These are phyloP conservation scores for Melanopsichium pennsylvanicum DNA, from an alignment of 1,284 basidiomycete genomes.

Conservation along the genomic window DNA sequence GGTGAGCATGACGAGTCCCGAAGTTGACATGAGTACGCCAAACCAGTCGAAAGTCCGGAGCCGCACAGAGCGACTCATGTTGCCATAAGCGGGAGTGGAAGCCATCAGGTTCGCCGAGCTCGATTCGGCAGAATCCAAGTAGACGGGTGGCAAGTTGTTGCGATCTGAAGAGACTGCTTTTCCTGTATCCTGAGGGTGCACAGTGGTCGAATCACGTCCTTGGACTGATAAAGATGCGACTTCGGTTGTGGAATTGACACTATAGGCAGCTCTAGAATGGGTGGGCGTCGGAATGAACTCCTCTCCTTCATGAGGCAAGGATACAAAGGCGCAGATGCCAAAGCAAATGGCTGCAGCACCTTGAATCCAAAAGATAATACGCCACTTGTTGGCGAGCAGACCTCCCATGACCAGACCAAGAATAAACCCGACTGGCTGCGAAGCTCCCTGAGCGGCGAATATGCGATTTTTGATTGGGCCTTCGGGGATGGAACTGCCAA, in stretches of 20 bases:
- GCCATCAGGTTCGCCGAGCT: no score
- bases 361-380: conserved; percentile 72
- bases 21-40: conserved; percentile 77
- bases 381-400: conserved; percentile 72
- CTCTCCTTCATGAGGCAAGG: conserved; percentile 67
- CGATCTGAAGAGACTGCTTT: conserved; percentile 4
- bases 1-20: conserved; percentile 78
- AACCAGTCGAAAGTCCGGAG: conserved; percentile 75
- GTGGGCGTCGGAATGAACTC: conserved; percentile 18
- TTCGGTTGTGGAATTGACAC: conserved; percentile 9
- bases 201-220: background rate
- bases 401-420: conserved; percentile 77
- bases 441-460: conserved; percentile 68
- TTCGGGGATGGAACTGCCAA: conserved; percentile 61
- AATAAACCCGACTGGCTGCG: conserved; percentile 75
- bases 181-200: conserved; percentile 1
- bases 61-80: conserved; percentile 17
- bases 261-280: conserved; percentile 8
- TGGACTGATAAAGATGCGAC: conserved; percentile 1
- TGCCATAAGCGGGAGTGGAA: background rate
- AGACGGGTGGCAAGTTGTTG: conserved; percentile 4
- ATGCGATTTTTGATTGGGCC: conserved; percentile 61
- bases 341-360: conserved; percentile 71
- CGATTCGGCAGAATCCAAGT: background rate
- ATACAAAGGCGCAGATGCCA: conserved; percentile 68